Evolutionary conservation across 768 basidiomycete genomes (phyloP).

Genomic region (Calocybe indica): DNA sequence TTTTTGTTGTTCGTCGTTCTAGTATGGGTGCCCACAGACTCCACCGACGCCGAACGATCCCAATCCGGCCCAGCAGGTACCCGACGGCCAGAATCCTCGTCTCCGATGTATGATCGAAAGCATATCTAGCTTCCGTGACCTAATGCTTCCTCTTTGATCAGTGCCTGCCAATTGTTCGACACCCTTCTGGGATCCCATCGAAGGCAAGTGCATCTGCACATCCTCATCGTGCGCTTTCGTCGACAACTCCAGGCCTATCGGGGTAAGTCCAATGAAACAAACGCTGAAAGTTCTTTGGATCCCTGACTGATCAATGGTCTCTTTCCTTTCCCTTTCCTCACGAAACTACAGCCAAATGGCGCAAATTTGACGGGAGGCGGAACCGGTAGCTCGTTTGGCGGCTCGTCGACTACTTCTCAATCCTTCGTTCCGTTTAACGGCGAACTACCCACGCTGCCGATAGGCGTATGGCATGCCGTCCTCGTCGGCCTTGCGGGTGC

Average conservation of each 20-base stretch:
- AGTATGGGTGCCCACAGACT: conserved; percentile 70
- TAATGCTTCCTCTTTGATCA: conserved; percentile 14
- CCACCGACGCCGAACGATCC: conserved; percentile 54
- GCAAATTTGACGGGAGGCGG: conserved; percentile 64
- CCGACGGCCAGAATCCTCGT: conserved; percentile 39
- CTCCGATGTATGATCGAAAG: conserved; percentile 43
- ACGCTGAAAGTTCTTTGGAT: too few species aligned
- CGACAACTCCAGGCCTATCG: conserved; percentile 60
- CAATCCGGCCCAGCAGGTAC: conserved; percentile 54
- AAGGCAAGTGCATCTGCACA: conserved; percentile 57
- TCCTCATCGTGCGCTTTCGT: conserved; percentile 51
- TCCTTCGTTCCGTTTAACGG: conserved; percentile 48
- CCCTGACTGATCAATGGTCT: neutral
- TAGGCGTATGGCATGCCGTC: conserved; percentile 27
- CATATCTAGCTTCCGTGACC: neutral
- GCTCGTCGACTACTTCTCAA: conserved; percentile 16
- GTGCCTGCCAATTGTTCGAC: conserved; percentile 71
- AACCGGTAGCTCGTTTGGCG: conserved; percentile 29
- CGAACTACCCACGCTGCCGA: conserved; percentile 19
- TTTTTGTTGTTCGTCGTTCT: neutral
- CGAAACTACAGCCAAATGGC: conserved; percentile 47
- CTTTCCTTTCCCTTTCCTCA: conserved; percentile 2
- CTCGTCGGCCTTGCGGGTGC: conserved; percentile 30
- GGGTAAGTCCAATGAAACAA: conserved; percentile 33
- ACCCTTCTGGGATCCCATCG: conserved; percentile 77